A percentile compares a stretch with the other conserved stretches of the same genome.
Evolutionary conservation across 345 rosid genomes (phyloP).

Genomic region (Rhodamnia argentea): DNA sequence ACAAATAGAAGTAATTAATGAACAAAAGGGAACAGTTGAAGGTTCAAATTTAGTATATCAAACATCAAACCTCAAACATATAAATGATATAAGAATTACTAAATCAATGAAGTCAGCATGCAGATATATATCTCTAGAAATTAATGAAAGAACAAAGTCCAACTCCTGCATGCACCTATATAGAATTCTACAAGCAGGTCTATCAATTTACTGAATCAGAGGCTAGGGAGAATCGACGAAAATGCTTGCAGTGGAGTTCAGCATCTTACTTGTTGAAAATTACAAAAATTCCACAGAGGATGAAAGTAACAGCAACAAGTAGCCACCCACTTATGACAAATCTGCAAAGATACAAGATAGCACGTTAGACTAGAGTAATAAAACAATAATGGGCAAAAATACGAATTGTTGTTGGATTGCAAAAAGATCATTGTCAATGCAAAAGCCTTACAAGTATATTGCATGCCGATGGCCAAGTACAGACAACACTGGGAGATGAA

Average conservation of each 20-base stretch:
- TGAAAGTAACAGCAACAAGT: slow-evolving; percentile 72
- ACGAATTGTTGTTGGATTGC: neutral
- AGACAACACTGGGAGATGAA: slow-evolving; percentile 47
- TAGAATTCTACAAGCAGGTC: neutral
- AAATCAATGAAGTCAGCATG: neutral
- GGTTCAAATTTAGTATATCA: neutral
- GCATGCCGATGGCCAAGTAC: slow-evolving; percentile 66
- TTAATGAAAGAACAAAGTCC: neutral
- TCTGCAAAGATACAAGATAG: slow-evolving; percentile 25
- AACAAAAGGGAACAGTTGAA: neutral
- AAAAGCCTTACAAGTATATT: slow-evolving; percentile 53
- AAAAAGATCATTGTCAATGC: neutral
- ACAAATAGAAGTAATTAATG: neutral
- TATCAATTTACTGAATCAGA: neutral
- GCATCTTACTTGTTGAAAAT: slow-evolving; percentile 67
- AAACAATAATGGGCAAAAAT: neutral
- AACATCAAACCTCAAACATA: neutral
- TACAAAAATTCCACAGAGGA: slow-evolving; percentile 76
- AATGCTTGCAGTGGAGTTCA: neutral
- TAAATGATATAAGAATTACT: neutral
- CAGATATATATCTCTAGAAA: neutral
- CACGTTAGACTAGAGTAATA: neutral
- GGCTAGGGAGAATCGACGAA: neutral
- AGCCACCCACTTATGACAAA: slow-evolving; percentile 87
- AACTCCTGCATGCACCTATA: neutral